Base-by-base conservation (phyloP, 148 eudicot species). In the Beta vulgaris region DNA sequence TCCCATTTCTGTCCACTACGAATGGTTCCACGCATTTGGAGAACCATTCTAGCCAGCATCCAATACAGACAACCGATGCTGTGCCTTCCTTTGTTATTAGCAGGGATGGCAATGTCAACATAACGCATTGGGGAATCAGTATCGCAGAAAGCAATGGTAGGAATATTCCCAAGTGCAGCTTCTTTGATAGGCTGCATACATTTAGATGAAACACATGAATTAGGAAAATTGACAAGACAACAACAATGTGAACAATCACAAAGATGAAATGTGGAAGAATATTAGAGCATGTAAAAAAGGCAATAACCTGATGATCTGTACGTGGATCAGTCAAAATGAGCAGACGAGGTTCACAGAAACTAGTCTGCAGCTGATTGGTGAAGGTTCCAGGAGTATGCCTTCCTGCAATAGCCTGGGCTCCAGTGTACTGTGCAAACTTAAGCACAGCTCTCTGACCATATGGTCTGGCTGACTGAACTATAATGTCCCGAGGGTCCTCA, bases 331-430 rank as follows among this genome's bases (percentile, higher is more conserved):
- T 89, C 26, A 89, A 82, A 71, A 89, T 89, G 51, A 89, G 85
- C 10, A 89, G 88, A 7, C 90, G 88, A n/a, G 92, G 90, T 81
- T 89, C 92, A 35, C 87, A 79, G 84, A 86, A 89, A 12, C 86
- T 85, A 0, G 92, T 89, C 76, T 89, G 92, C 48, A 89, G 86
- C 85, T 89, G 92, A 48, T 89, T 89, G 40, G 92, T 89, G 72
- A 87, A 89, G 11, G 92, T 89, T 73, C 92, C 92, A 18, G 92
- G 90, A 58, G 92, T 89, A 76, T 89, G 92, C 61, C 92, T 84
- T 4, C 92, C 92, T 58, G 92, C 92, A 82, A 89, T 87, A 0
- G 90, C 88, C 40, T 86, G 79, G 53, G 86, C 84, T n/a, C 92
- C 92, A 39, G 90, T 89, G 76, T 89, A 85, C 70, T 89, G 92